Conservation (phyloP, 148 eudicot species). For the Diospyros lotus region DNA sequence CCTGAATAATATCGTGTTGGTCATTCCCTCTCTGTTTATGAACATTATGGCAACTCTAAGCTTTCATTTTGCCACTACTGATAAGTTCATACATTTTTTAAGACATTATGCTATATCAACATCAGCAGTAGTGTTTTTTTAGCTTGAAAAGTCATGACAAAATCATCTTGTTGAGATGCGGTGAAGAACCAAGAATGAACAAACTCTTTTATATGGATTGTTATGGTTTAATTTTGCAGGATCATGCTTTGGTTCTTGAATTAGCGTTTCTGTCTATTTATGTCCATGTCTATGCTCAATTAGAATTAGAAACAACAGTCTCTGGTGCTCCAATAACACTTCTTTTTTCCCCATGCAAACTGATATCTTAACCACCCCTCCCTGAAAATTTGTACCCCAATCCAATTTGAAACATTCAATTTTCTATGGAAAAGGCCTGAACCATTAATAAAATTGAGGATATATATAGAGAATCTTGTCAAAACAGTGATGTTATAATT, state of each 20-base stretch:
- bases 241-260: too few species aligned
- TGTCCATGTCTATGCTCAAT: not conserved
- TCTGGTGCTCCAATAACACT: not conserved
- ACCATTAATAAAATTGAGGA: not conserved
- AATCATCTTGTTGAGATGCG: not conserved
- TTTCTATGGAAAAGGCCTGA: not conserved
- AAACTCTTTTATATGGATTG: too few species aligned
- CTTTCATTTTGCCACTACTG: not conserved
- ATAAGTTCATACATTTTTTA: not conserved
- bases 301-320: not conserved
- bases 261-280: not conserved
- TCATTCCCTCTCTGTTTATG: not conserved
- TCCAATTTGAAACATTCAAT: slow-evolving; percentile 2
- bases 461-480: not conserved
- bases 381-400: not conserved
- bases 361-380: not conserved
- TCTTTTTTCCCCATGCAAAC: not conserved
- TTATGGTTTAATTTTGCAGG: too few species aligned
- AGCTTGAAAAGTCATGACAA: not conserved
- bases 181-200: not conserved
- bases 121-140: not conserved
- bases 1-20: not conserved
- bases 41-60: not conserved
- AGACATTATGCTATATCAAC: not conserved
- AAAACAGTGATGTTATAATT: not conserved